Percentiles rank a stretch among this genome's conserved stretches.
Conservation (phyloP, 345 rosid species). For the Syzygium oleosum region DNA sequence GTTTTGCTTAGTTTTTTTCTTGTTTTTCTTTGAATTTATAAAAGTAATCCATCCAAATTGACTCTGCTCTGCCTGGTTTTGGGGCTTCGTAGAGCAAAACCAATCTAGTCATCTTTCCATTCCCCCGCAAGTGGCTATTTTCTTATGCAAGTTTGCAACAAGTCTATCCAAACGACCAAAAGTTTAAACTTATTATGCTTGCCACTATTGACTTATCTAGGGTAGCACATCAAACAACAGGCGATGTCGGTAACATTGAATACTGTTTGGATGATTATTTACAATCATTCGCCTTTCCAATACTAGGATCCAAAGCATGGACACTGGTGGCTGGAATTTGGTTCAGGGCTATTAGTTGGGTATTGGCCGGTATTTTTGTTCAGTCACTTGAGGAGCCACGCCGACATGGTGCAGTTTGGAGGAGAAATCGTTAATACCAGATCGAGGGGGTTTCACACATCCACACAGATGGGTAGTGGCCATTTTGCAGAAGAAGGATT, state of each 20-base stretch:
- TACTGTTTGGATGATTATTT: neutral
- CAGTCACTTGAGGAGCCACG: slow-evolving; percentile 81
- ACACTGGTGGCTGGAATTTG: slow-evolving; percentile 96
- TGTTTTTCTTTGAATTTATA: neutral
- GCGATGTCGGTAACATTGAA: neutral
- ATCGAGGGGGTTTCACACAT: slow-evolving; percentile 73
- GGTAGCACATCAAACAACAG: neutral
- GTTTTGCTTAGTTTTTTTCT: neutral
- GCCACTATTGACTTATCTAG: neutral
- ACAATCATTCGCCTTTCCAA: neutral
- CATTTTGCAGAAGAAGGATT: slow-evolving; percentile 90
- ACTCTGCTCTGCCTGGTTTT: neutral
- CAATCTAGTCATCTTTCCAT: neutral
- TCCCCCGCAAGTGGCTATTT: neutral
- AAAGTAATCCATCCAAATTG: neutral
- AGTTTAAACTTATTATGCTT: neutral
- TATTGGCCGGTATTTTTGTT: slow-evolving; percentile 93
- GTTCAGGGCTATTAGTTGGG: slow-evolving; percentile 77
- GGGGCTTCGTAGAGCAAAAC: neutral
- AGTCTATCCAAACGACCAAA: neutral
- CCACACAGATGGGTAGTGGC: slow-evolving; percentile 97
- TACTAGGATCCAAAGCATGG: slow-evolving; percentile 96
- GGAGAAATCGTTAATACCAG: slow-evolving; percentile 85
- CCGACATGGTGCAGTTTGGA: slow-evolving; percentile 95
- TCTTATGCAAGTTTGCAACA: neutral